These are phyloP conservation scores for Polyporus arcularius DNA, from an alignment of 768 basidiomycete genomes.

Conservation along the genomic window DNA sequence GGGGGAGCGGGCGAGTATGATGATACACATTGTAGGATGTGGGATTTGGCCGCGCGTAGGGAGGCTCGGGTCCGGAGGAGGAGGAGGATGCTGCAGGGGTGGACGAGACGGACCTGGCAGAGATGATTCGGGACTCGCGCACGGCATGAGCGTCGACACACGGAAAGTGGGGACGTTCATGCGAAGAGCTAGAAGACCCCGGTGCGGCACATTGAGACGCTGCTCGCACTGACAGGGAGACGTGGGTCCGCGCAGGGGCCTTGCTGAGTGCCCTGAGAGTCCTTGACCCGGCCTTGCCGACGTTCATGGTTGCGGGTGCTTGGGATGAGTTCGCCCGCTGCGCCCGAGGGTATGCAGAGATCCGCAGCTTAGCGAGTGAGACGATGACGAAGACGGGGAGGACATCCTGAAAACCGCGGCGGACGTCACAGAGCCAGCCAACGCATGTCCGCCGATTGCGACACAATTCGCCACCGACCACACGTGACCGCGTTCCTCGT, in stretches of 20 bases:
- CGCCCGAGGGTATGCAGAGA: background rate
- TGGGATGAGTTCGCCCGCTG: too few relatives aligned
- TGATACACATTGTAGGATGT: constrained; percentile 70
- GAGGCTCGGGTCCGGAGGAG: constrained; percentile 70
- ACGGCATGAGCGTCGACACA: constrained; percentile 84
- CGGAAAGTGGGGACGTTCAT: constrained; percentile 47
- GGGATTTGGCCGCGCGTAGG: constrained; percentile 80
- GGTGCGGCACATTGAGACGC: constrained; percentile 15
- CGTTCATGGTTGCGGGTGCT: constrained; percentile 10
- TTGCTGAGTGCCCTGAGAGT: constrained; percentile 12
- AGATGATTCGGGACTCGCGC: constrained; percentile 58
- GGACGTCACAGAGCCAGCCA: background rate
- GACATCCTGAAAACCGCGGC: background rate
- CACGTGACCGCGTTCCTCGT: constrained; percentile 16
- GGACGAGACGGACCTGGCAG: constrained; percentile 26
- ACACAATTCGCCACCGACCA: constrained; percentile 19
- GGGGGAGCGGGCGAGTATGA: constrained; percentile 59
- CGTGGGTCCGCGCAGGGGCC: background rate
- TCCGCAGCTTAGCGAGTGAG: background rate
- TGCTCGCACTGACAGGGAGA: constrained; percentile 12
- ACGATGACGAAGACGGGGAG: constrained; percentile 2
- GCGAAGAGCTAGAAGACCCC: constrained; percentile 8
- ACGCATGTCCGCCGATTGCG: constrained; percentile 20
- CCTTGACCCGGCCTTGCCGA: background rate
- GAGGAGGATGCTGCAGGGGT: constrained; percentile 26